Evolutionary conservation across 2,329 filamentous ascomycete species (phyloP), one percentile per base, ranked within the genome.

Genomic region (Pseudofabraea citricarpa): DNA sequence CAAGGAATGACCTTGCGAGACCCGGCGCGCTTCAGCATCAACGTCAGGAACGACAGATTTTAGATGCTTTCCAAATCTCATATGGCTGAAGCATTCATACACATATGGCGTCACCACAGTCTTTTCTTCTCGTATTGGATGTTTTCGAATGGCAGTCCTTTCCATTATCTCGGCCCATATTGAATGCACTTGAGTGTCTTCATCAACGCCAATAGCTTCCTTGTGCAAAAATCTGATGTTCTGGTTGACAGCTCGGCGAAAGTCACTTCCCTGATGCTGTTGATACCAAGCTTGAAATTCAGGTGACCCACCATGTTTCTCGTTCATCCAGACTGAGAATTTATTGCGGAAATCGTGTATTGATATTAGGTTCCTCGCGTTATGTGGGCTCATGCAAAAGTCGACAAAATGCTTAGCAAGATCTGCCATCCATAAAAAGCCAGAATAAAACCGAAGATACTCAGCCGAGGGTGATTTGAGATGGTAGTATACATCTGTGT

Each of bases 41-140:
- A 45, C 23, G 29, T 56, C 60, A 2, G 64, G 52, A 0, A 64
- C 49, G 0, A 66, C 52, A 0, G 52, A 47, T 41, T 71, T 63
- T 5, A 88, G 65, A 2, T 74, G 64, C 2, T 68, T 58, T 1
- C 70, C 76, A 53, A 83, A 85, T 4, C 74, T 74, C 59, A 88
- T 73, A 16, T 82, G 64, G 3, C 70, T 66, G 50, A 93, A 93
- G 43, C 77, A 77, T 3, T 76, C 56, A 47, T 79, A 74, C 0
- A 85, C 75, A 44, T 84, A 87, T 0, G 82, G 77, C 0, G 88
- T 91, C 0, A 90, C 83, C 0, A 87, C 64, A 0, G 87, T 91
- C 3, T 61, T 31, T 32, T 43, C 29, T 51, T 58, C 47, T 52
- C 52, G 44, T 9, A 50, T 45, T n/a, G 37, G 15, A 26, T 63